Evolutionary conservation across 495 filamentous ascomycete genomes (phyloP), one percentile per base, ranked within the genome.

Genomic region (Aspergillus kassunensis): DNA sequence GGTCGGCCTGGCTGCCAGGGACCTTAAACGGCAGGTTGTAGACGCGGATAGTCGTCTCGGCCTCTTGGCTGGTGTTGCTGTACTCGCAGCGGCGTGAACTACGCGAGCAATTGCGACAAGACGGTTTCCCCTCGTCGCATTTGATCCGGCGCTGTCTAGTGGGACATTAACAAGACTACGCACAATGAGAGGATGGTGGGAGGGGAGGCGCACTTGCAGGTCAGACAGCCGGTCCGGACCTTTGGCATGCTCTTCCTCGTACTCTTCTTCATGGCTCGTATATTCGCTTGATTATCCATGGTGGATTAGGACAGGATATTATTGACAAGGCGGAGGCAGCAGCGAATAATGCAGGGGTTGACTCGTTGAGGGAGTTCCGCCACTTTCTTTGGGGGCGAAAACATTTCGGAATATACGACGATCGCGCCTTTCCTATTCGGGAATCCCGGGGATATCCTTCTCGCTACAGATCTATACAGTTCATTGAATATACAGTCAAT

Each of bases 111-210:
- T 64, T 63, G 3, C 42, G 49, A 41, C 74, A 78, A 13, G 35
- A 37, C 0, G 74, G 73, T 47, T 62, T 66, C 15, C 56, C 44
- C 49, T 78, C 73, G 39, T 75, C 72, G 58, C 74, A 78, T 58
- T 78, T 75, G 13, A 76, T 50, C 4, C 67, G 63, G 15, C 72
- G 64, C 10, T 62, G 60, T 45, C 71, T 74, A n/a, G n/a, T n/a
- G n/a, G n/a, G n/a, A n/a, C n/a, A n/a, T n/a, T n/a, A n/a, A n/a
- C n/a, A n/a, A n/a, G n/a, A n/a, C n/a, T n/a, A n/a, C n/a, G n/a
- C n/a, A n/a, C n/a, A n/a, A n/a, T n/a, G n/a, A n/a, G n/a, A n/a
- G n/a, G n/a, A n/a, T n/a, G n/a, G 45, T 2, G 30, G 19, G 45
- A 37, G 15, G 4, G 20, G 34, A 35, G 43, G 48, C 59, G 46